Percentiles rank a stretch among this genome's conserved stretches.
Conservation (phyloP, 2,329 filamentous ascomycete species). For the Scopulariopsis brevicaulis region DNA sequence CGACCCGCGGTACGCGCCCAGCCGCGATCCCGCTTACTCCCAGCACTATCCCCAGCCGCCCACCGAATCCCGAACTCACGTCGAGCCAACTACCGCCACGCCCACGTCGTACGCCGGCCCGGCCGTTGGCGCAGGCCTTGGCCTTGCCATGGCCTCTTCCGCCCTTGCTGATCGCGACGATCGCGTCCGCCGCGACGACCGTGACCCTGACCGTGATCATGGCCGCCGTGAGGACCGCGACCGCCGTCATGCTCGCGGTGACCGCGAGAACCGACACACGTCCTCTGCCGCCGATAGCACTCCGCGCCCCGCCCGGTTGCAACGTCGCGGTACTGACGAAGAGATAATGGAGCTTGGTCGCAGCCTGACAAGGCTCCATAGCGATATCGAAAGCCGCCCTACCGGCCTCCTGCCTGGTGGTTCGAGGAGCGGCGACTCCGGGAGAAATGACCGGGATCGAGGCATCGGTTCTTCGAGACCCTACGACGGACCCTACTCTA, state of each 20-base stretch:
- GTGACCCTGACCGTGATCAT: neutral
- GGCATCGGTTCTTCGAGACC: slow-evolving; percentile 29
- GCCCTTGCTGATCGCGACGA: neutral
- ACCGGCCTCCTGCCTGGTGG: slow-evolving; percentile 17
- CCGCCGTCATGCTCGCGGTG: neutral
- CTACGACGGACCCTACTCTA: slow-evolving; percentile 18
- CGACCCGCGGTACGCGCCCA: slow-evolving; percentile 1
- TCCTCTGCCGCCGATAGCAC: neutral
- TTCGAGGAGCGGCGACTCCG: slow-evolving; percentile 1
- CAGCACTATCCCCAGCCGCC: neutral
- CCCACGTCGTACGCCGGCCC: slow-evolving; percentile 4
- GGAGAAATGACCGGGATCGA: slow-evolving; percentile 9
- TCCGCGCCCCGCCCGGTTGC: neutral
- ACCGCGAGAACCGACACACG: neutral
- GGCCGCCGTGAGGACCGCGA: neutral
- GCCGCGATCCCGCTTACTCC: neutral
- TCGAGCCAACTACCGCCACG: neutral
- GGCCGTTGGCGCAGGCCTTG: slow-evolving; percentile 5
- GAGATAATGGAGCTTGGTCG: slow-evolving; percentile 46
- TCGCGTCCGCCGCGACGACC: neutral
- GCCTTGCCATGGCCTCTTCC: neutral
- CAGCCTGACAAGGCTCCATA: slow-evolving; percentile 36
- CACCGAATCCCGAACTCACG: neutral
- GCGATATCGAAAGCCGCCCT: slow-evolving; percentile 14
- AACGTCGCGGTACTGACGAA: slow-evolving; percentile 29